phyloP scores from a whole-genome alignment of 768 basidiomycete species.

The Suillus occidentalis region DNA sequence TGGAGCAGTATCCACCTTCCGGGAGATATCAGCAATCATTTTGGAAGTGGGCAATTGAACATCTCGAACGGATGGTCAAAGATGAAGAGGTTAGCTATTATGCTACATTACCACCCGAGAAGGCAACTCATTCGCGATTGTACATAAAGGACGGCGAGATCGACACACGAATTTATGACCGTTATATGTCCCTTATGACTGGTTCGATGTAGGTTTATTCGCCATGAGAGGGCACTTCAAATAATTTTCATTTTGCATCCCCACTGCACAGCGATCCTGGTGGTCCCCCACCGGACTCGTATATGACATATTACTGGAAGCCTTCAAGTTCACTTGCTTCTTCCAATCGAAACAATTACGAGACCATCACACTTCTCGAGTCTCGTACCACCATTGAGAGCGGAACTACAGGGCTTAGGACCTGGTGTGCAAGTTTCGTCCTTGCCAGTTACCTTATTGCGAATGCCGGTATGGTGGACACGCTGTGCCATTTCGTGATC shows the following conservation, averaged over 20 bases:
- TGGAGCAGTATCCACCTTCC: conserved; percentile 62
- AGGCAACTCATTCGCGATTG: conserved; percentile 9
- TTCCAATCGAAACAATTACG: conserved; percentile 23
- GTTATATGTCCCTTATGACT: conserved; percentile 50
- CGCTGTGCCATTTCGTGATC: neutral
- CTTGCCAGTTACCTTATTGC: conserved; percentile 60
- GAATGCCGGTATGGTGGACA: conserved; percentile 48
- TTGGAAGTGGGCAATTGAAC: conserved; percentile 70
- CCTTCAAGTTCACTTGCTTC: conserved; percentile 4
- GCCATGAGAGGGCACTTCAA: neutral
- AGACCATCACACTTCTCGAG: conserved; percentile 63
- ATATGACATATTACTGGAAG: conserved; percentile 67
- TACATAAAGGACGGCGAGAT: conserved; percentile 55
- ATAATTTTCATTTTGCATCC: conserved; percentile 2
- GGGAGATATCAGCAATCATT: conserved; percentile 59
- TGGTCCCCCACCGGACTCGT: conserved; percentile 43
- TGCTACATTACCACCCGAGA: neutral
- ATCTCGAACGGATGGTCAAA: conserved; percentile 46
- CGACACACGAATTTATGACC: conserved; percentile 62
- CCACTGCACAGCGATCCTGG: conserved; percentile 20
- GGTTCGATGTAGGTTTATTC: conserved; percentile 25
- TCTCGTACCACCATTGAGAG: conserved; percentile 71
- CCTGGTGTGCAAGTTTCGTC: conserved; percentile 73
- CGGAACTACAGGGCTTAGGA: conserved; percentile 79
- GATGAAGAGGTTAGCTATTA: conserved; percentile 46